Conservation (phyloP, 305 asterid species). For the Fraxinus velutina region DNA sequence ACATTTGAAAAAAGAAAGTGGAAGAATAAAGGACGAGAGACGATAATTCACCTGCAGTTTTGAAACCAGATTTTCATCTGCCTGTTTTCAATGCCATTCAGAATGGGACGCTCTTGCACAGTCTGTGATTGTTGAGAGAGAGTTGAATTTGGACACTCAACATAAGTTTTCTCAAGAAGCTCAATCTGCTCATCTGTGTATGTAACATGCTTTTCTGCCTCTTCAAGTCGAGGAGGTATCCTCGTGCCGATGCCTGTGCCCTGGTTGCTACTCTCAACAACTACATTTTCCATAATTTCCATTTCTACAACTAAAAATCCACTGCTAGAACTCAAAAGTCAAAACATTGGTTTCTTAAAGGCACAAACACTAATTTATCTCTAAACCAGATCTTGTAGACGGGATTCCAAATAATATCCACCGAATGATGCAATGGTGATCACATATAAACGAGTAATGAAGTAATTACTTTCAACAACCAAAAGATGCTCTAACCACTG, state of each 20-base stretch:
- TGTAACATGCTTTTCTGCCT: constrained; percentile 29
- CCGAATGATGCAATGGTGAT: not conserved
- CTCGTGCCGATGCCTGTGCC: not conserved
- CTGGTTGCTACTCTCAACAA: constrained; percentile 9
- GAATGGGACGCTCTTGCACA: constrained; percentile 29
- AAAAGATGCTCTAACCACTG: constrained; percentile 26
- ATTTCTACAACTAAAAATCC: constrained; percentile 17
- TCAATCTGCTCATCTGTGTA: constrained; percentile 39
- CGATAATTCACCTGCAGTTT: constrained; percentile 48
- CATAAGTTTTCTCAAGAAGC: constrained; percentile 42
- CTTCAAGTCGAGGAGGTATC: not conserved
- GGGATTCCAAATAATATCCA: constrained; percentile 18
- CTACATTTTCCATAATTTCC: constrained; percentile 22
- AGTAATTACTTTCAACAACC: constrained; percentile 22
- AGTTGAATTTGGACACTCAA: constrained; percentile 23
- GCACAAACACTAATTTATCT: constrained; percentile 7
- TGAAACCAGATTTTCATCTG: constrained; percentile 57
- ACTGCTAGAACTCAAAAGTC: not conserved
- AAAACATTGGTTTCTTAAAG: not conserved
- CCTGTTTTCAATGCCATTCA: constrained; percentile 32
- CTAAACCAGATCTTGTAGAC: constrained; percentile 5
- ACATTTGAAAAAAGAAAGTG: not conserved
- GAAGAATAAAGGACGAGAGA: not conserved
- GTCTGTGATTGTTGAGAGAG: constrained; percentile 12
- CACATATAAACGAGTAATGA: constrained; percentile 7